These are phyloP conservation scores for Sphaerulina vaccinii DNA, from an alignment of 2,329 filamentous ascomycete genomes.

Conservation along the genomic window DNA sequence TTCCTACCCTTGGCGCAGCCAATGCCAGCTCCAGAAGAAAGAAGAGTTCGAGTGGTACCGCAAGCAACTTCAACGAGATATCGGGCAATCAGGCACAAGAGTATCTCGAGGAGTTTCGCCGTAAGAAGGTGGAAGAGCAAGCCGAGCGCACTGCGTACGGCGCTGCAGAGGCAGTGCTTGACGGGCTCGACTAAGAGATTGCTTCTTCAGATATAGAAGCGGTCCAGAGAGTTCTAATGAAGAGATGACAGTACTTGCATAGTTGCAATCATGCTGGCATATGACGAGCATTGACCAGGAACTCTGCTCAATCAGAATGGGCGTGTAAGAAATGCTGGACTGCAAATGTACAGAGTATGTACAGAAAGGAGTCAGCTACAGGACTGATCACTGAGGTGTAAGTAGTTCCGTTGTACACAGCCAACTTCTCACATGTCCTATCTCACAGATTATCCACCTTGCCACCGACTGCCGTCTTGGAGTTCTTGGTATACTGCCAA, in stretches of 20 bases:
- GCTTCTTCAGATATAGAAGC: background rate
- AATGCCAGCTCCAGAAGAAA: slow-evolving; percentile 17
- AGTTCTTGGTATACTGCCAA: slow-evolving; percentile 4
- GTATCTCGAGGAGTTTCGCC: slow-evolving; percentile 29
- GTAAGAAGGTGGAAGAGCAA: slow-evolving; percentile 31
- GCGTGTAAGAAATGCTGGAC: background rate
- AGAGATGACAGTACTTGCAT: background rate
- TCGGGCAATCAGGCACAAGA: slow-evolving; percentile 29
- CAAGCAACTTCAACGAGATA: slow-evolving; percentile 26
- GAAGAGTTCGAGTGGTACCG: slow-evolving; percentile 17
- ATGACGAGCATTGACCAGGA: background rate
- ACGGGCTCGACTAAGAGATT: slow-evolving; percentile 25
- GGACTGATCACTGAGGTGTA: background rate
- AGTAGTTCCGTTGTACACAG: background rate
- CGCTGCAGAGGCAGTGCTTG: slow-evolving; percentile 30
- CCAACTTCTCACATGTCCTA: background rate
- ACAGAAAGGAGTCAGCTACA: background rate
- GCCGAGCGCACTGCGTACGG: slow-evolving; percentile 30
- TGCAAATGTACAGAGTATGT: background rate
- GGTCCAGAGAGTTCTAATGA: background rate
- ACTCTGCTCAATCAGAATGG: background rate
- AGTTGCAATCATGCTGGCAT: background rate
- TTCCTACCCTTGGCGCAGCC: slow-evolving; percentile 30
- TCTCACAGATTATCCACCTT: background rate
- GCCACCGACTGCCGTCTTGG: background rate